Percentiles rank a stretch among this genome's conserved stretches.
These are phyloP conservation scores for Flueggea neowawraea DNA, from an alignment of 441 rosid genomes.

Conservation along the genomic window DNA sequence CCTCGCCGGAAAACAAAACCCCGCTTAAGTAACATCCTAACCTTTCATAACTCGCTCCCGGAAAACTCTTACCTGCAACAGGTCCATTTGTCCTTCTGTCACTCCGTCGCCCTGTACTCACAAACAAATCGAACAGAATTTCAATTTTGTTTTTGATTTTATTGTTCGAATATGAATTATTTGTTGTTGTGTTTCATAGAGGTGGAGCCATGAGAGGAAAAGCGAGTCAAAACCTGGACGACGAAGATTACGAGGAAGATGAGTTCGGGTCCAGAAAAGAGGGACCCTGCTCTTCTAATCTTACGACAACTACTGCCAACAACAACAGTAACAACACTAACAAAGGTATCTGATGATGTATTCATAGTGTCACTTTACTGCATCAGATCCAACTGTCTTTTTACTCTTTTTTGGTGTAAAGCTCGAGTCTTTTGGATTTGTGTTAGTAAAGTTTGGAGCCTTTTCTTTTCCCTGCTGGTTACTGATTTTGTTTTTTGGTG, in stretches of 20 bases:
- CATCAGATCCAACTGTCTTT: slow-evolving; percentile 30
- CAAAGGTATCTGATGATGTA: slow-evolving; percentile 26
- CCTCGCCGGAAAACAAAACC: too few relatives aligned
- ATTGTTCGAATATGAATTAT: slow-evolving; percentile 7
- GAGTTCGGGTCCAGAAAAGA: slow-evolving; percentile 66
- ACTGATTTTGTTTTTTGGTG: neutral
- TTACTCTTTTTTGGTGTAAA: slow-evolving; percentile 2
- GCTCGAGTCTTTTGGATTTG: neutral
- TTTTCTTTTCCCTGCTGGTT: slow-evolving; percentile 1
- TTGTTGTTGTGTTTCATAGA: neutral
- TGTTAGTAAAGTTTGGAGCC: slow-evolving; percentile 10
- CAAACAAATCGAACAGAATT: too few relatives aligned
- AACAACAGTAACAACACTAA: slow-evolving; percentile 15
- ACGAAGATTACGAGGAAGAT: slow-evolving; percentile 76
- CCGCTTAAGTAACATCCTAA: too few relatives aligned
- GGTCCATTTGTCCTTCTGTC: too few relatives aligned
- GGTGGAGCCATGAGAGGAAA: slow-evolving; percentile 57
- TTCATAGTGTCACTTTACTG: neutral
- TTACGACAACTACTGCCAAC: slow-evolving; percentile 11
- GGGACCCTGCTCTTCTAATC: slow-evolving; percentile 35
- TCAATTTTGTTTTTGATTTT: neutral
- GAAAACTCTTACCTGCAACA: too few relatives aligned
- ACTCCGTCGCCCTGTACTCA: too few relatives aligned
- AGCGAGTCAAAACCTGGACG: slow-evolving; percentile 64
- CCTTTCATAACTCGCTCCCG: too few relatives aligned